phyloP scores from a whole-genome alignment of 345 rosid genomes.

The Citrus sp. region DNA sequence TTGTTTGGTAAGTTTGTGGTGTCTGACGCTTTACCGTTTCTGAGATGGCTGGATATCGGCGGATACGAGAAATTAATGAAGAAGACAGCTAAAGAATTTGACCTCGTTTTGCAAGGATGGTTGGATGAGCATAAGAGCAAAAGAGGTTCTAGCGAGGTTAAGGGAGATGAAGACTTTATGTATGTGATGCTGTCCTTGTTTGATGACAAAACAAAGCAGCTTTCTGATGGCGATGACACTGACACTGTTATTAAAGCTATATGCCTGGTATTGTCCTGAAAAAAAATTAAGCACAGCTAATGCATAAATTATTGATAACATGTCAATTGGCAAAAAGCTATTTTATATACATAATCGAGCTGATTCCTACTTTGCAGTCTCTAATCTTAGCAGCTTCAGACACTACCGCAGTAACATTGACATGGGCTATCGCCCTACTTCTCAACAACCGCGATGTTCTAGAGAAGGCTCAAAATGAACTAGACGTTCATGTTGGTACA shows the following conservation, averaged over 20 bases:
- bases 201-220: not conserved
- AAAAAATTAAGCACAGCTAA: too few relatives aligned
- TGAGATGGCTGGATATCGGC: too few relatives aligned
- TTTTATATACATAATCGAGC: too few relatives aligned
- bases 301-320: too few relatives aligned
- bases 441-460: conserved; percentile 29
- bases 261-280: conserved; percentile 17
- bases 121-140: conserved; percentile 21
- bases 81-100: not conserved
- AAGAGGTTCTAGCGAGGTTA: not conserved
- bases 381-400: conserved; percentile 40
- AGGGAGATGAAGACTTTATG: not conserved
- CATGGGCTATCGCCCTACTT: conserved; percentile 43
- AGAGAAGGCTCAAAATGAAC: conserved; percentile 26
- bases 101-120: conserved; percentile 11
- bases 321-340: too few relatives aligned
- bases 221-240: conserved; percentile 1
- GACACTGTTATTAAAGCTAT: conserved; percentile 28
- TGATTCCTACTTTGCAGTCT: conserved; percentile 10
- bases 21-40: too few relatives aligned
- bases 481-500: conserved; percentile 29
- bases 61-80: too few relatives aligned
- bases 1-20: too few relatives aligned
- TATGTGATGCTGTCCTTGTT: not conserved
- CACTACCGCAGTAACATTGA: not conserved